phyloP scores from a whole-genome alignment of 2,329 filamentous ascomycete genomes.

The Pseudogymnoascus destructans region DNA sequence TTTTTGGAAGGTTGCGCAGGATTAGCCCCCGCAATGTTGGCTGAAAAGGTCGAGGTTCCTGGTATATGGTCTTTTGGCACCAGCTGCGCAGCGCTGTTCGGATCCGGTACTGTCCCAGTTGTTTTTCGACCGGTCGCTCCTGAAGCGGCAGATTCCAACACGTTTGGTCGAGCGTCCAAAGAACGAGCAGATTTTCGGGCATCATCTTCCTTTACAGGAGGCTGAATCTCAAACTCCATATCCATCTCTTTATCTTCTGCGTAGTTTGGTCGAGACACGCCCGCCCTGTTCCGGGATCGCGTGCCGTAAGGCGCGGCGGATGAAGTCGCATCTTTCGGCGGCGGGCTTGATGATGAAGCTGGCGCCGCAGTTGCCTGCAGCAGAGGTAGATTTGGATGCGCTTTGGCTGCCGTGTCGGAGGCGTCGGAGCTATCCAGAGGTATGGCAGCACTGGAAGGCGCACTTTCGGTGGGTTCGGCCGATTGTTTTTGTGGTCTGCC shows the following conservation, averaged over 20 bases:
- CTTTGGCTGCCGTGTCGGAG: neutral
- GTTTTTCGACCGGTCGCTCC: slow-evolving; percentile 30
- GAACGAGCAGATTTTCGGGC: slow-evolving; percentile 42
- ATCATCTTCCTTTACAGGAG: slow-evolving; percentile 42
- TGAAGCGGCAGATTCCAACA: slow-evolving; percentile 15
- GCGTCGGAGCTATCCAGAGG: neutral
- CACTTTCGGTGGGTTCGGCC: neutral
- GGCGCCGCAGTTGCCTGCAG: neutral
- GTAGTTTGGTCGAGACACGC: slow-evolving; percentile 77
- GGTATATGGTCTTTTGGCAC: slow-evolving; percentile 36
- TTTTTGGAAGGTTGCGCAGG: slow-evolving; percentile 52
- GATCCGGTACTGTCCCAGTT: slow-evolving; percentile 20
- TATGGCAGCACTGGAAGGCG: neutral
- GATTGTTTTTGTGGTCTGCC: neutral
- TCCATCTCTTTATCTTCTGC: slow-evolving; percentile 88
- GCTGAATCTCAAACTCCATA: slow-evolving; percentile 66
- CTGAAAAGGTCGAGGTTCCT: slow-evolving; percentile 45
- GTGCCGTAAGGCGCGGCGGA: slow-evolving; percentile 54
- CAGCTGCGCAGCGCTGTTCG: slow-evolving; percentile 19
- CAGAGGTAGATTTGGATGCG: neutral
- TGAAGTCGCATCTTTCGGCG: neutral
- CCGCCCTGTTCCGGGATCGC: slow-evolving; percentile 77
- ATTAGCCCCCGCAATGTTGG: slow-evolving; percentile 28
- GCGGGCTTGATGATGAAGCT: slow-evolving; percentile 1
- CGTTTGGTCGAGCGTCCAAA: slow-evolving; percentile 18